These are phyloP conservation scores for Hymenochaete sp. DNA, from an alignment of 1,284 basidiomycete species.

Conservation along the genomic window DNA sequence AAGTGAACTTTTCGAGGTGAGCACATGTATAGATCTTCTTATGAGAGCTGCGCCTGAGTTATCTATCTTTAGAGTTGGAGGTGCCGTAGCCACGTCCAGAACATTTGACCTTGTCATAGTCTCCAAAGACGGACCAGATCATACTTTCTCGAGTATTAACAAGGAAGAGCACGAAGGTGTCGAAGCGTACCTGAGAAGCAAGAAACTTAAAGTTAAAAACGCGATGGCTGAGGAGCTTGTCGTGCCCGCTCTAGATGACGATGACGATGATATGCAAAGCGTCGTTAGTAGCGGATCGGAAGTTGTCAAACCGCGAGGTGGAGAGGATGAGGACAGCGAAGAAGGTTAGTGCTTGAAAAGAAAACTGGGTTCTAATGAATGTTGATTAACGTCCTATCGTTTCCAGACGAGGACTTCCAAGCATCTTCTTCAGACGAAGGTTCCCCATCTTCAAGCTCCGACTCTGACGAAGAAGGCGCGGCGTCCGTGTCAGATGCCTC, in stretches of 20 bases:
- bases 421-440: conserved; percentile 78
- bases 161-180: conserved; percentile 92
- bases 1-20: conserved; percentile 84
- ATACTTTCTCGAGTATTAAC: conserved; percentile 88
- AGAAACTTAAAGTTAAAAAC: conserved; percentile 93
- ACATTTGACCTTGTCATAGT: conserved; percentile 95
- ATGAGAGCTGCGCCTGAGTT: not conserved
- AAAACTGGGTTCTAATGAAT: not conserved
- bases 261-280: conserved; percentile 82
- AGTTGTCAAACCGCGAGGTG: conserved; percentile 44
- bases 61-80: conserved; percentile 55
- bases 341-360: conserved; percentile 48
- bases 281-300: conserved; percentile 65
- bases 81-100: conserved; percentile 78
- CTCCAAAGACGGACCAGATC: conserved; percentile 73
- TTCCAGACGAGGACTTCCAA: conserved; percentile 80
- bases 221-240: conserved; percentile 87
- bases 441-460: conserved; percentile 64
- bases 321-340: conserved; percentile 74
- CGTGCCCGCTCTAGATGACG: conserved; percentile 58
- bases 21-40: conserved; percentile 19
- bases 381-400: not conserved
- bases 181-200: conserved; percentile 78
- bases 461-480: conserved; percentile 64
- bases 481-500: conserved; percentile 76